These are phyloP conservation scores for Hsuehochloa calcarea DNA, from an alignment of 176 grass and related monocot genomes.

Conservation along the genomic window DNA sequence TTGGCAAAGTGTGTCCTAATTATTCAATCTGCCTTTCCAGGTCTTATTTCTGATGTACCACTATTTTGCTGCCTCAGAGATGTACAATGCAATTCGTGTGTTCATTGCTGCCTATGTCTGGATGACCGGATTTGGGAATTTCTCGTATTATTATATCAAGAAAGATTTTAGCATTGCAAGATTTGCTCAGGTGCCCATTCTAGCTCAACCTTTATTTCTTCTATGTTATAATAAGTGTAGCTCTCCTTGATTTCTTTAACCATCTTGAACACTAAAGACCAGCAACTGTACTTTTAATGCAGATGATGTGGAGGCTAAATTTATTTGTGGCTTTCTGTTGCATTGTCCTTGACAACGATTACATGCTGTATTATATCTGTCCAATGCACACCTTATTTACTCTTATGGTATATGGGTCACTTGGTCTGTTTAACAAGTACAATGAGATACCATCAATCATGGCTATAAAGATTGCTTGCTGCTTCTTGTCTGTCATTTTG, in stretches of 20 bases:
- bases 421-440: slow-evolving; percentile 92
- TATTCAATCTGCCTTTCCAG: slow-evolving; percentile 38
- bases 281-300: slow-evolving; percentile 24
- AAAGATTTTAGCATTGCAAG: slow-evolving; percentile 79
- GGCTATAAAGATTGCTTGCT: slow-evolving; percentile 71
- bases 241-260: neutral
- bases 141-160: slow-evolving; percentile 79
- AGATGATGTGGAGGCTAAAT: slow-evolving; percentile 96
- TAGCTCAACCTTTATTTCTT: slow-evolving; percentile 9
- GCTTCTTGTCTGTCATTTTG: slow-evolving; percentile 85
- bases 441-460: slow-evolving; percentile 84
- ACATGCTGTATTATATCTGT: slow-evolving; percentile 84
- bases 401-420: slow-evolving; percentile 92
- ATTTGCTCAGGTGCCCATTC: slow-evolving; percentile 62
- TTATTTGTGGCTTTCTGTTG: slow-evolving; percentile 79
- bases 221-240: neutral
- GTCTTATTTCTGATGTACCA: slow-evolving; percentile 88
- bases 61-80: slow-evolving; percentile 68
- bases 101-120: slow-evolving; percentile 85
- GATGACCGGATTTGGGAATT: slow-evolving; percentile 91
- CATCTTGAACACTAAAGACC: neutral
- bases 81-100: slow-evolving; percentile 80
- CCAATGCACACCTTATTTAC: slow-evolving; percentile 85
- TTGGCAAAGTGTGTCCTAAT: slow-evolving; percentile 12
- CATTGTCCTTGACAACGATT: slow-evolving; percentile 85